Evolutionary conservation across 352 stramenopile genomes (phyloP).

Genomic region (Pythium utonaiense): DNA sequence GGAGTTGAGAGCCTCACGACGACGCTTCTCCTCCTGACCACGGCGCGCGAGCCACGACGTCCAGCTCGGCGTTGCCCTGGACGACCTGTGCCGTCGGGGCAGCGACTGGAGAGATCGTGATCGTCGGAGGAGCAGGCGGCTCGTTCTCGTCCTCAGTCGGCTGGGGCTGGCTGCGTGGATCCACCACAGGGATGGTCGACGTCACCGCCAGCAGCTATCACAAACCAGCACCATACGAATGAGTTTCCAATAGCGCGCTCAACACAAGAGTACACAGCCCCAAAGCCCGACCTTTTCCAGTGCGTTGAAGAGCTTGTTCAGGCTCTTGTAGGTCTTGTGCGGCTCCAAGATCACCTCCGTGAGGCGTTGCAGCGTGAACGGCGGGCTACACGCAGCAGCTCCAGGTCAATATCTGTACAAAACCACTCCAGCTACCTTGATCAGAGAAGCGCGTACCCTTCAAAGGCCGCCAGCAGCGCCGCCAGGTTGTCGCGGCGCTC

Average conservation of each 20-base stretch:
- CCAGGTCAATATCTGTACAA: not conserved
- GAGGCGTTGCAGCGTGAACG: conserved; percentile 80
- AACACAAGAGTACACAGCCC: not conserved
- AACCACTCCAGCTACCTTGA: not conserved
- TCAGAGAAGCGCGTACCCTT: conserved; percentile 27
- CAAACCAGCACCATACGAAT: not conserved
- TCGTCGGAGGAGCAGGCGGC: conserved; percentile 18
- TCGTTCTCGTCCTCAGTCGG: conserved; percentile 29
- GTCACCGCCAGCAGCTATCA: conserved; percentile 56
- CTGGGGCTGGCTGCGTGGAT: conserved; percentile 34
- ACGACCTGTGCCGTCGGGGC: conserved; percentile 24
- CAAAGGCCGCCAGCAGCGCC: conserved; percentile 59
- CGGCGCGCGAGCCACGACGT: conserved; percentile 43
- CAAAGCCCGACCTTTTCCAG: conserved; percentile 59
- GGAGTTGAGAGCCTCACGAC: conserved; percentile 8
- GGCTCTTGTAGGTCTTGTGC: conserved; percentile 62
- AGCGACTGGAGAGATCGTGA: conserved; percentile 22
- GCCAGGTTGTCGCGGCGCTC: conserved; percentile 51
- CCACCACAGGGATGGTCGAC: conserved; percentile 60
- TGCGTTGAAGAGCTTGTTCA: conserved; percentile 78
- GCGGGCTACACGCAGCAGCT: conserved; percentile 31
- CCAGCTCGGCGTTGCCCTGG: conserved; percentile 22
- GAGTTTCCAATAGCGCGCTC: no score
- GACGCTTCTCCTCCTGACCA: conserved; percentile 34
- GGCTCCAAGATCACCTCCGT: conserved; percentile 76